Evolutionary conservation across 2,329 filamentous ascomycete species (phyloP), one percentile per base, ranked within the genome.

Genomic region (Aspergillus pseudoviridinutans): DNA sequence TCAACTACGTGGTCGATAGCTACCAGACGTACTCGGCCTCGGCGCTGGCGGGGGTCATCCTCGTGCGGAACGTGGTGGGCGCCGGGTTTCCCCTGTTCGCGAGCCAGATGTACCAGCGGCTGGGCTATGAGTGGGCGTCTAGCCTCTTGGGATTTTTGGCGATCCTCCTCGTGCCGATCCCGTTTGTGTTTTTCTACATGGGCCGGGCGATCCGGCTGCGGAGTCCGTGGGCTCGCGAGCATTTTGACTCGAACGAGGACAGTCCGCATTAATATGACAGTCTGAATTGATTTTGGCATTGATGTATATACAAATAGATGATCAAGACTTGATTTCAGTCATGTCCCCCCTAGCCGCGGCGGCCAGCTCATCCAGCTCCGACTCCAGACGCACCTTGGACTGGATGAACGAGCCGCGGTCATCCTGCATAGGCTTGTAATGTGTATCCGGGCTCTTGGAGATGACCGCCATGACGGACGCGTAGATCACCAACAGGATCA

Each of bases 371-470:
- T 97, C 91, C 47, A 97, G 83, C 76, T 97, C 92, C 6, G 92
- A 95, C 6, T 87, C 84, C 55, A 96, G 80, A 68, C 38, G 58
- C 9, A 52, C 41, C 74, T 94, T 89, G 17, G 92, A 96, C 79
- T 96, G 96, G 86, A 96, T 96, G 77, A 97, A 97, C 4, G 92
- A 96, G 52, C 90, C 91, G 65, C 92, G 88, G 74, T 97, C 92
- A 69, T 97, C 92, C 54, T 88, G 88, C 92, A 97, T 96, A 67
- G 91, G 91, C 75, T 96, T 91, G 77, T 97, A 97, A 59, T 92
- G 87, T 44, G 89, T 90, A 71, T 97, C 92, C 17, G 92, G 93
- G 77, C 97, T 95, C 82, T 94, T 95, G 59, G 90, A 90, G 73
- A 91, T 84, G 69, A 97, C 86, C 49, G 90, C 89, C 64, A 92